A percentile compares a stretch with the other conserved stretches of the same genome.
Conservation (phyloP, 352 stramenopile species). For the Plasmopara muralis region DNA sequence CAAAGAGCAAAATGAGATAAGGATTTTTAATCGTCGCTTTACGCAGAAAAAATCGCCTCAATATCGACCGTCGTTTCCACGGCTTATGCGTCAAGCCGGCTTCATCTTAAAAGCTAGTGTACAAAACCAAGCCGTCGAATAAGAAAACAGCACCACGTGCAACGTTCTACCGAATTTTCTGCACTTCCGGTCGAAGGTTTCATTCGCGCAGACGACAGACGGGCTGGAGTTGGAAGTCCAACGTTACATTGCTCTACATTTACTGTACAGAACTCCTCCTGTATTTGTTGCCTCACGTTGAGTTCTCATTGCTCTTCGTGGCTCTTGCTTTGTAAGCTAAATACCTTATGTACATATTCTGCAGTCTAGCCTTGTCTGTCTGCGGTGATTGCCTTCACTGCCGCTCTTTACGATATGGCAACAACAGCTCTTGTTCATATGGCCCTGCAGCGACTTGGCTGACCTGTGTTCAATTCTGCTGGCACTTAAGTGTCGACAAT, state of each 20-base stretch:
- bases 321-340: constrained; percentile 4
- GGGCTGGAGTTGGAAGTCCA: constrained; percentile 5
- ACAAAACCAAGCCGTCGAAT: constrained; percentile 16
- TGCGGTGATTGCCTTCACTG: no score
- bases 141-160: constrained; percentile 7
- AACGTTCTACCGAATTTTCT: constrained; percentile 10
- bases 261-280: constrained; percentile 4
- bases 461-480: no score
- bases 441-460: no score
- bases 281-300: constrained; percentile 11
- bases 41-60: not conserved
- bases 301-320: constrained; percentile 8
- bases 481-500: no score
- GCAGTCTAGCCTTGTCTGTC: constrained; percentile 17
- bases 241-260: constrained; percentile 1
- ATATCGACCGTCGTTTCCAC: constrained; percentile 8
- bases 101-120: constrained; percentile 26
- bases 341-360: not conserved
- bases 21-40: constrained; percentile 4
- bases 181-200: constrained; percentile 9
- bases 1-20: no score
- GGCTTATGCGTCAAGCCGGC: constrained; percentile 7
- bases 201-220: constrained; percentile 25
- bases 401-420: not conserved
- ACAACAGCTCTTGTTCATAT: no score